phyloP scores from a whole-genome alignment of 202 grass and related monocot genomes.

The Schoenoplectus triqueter region DNA sequence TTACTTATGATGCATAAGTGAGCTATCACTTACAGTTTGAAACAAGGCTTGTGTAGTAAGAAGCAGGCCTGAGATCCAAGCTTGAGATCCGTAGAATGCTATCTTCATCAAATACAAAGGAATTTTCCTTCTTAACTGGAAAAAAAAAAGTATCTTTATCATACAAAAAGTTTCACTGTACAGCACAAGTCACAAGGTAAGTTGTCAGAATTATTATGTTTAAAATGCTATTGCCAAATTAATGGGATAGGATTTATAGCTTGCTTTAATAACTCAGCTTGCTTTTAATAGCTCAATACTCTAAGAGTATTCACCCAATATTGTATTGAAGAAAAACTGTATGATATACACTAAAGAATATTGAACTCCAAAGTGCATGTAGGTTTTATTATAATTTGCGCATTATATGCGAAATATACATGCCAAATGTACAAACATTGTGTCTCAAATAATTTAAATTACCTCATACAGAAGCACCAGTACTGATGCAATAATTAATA shows the following conservation, averaged over 20 bases:
- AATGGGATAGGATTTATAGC: not conserved
- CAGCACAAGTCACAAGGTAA: not conserved
- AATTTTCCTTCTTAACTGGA: slow-evolving; percentile 35
- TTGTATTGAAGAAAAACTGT: slow-evolving; percentile 1
- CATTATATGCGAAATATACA: not conserved
- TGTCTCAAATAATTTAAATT: not conserved
- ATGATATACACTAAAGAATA: not conserved
- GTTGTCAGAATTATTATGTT: not conserved
- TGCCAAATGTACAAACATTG: not conserved
- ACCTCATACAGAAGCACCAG: slow-evolving; percentile 38
- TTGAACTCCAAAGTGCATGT: not conserved
- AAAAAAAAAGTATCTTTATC: not conserved
- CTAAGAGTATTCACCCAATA: not conserved
- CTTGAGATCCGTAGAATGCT: slow-evolving; percentile 27
- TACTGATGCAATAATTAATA: slow-evolving; percentile 33
- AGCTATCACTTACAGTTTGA: slow-evolving; percentile 21
- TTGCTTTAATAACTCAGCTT: not conserved
- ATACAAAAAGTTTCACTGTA: not conserved
- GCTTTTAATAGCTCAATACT: not conserved
- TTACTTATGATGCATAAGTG: not conserved
- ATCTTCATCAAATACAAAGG: slow-evolving; percentile 23
- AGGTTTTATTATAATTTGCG: slow-evolving; percentile 2
- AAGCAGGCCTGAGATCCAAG: slow-evolving; percentile 35
- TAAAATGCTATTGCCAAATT: not conserved
- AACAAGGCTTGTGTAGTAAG: slow-evolving; percentile 35